Evolutionary conservation across 495 filamentous ascomycete species (phyloP), one percentile per base, ranked within the genome.

Genomic region (Glonium stellatum): DNA sequence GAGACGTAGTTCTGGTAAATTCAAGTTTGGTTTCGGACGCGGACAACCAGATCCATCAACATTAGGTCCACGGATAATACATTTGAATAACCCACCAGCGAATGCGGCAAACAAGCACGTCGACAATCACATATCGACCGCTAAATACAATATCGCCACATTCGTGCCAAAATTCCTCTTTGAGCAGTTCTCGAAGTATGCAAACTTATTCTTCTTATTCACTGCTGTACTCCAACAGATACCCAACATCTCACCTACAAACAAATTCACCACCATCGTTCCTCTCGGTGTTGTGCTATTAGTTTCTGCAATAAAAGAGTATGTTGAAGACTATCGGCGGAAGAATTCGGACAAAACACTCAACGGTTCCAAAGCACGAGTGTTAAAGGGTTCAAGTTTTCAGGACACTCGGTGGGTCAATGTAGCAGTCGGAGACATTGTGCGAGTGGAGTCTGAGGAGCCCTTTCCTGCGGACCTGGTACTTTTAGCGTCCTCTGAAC

Each of bases 161-260:
- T 97, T 97, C 72, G 68, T 97, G 27, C 92, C 93, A 50, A 99
- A 99, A 73, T 99, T 99, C 77, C 78, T 99, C 21, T 95, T 91
- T 74, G 95, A 99, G 69, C 95, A 99, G 73, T 99, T 99, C 77
- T 96, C 90, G 52, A 99, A 96, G 76, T 97, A 95, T 75, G 95
- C 93, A 75, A 99, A 99, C 71, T 71, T 99, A 64, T 99, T 99
- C 79, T 99, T 99, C 86, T 84, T 99, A 69, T 97, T 99, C 73
- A 99, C 95, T 35, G 92, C 95, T 2, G 85, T 84, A 5, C 73
- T 99, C 35, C 95, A 99, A 76, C 95, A 99, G 71, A 96, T 99
- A 66, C 95, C 93, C 15, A 85, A 87, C 64, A 84, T 99, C 53
- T 95, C 91, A 21, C 93, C 93, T 8, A 99, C 93, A 5, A 97